phyloP scores from a whole-genome alignment of 257 asterid species.

The Craterostigma plantagineum region DNA sequence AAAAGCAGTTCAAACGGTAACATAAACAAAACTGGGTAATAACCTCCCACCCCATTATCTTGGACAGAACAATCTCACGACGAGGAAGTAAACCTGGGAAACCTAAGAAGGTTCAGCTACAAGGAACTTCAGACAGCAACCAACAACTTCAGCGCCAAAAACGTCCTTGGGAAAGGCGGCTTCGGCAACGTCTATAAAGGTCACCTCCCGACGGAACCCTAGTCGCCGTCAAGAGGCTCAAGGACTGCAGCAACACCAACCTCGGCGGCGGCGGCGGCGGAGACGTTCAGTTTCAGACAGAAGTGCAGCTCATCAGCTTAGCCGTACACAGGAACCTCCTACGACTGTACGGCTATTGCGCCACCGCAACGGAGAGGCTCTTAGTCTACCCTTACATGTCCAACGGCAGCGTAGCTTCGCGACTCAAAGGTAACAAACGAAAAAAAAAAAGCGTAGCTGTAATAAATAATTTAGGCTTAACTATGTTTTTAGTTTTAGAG shows the following conservation, averaged over 20 bases:
- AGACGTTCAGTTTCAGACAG: conserved; percentile 86
- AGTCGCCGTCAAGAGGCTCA: conserved; percentile 82
- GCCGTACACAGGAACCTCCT: conserved; percentile 90
- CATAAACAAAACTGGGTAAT: too few species aligned
- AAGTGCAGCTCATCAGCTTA: conserved; percentile 81
- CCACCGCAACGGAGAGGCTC: conserved; percentile 59
- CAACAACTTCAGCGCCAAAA: conserved; percentile 71
- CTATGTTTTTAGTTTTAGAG: too few species aligned
- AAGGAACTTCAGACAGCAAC: conserved; percentile 78
- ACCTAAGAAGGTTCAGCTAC: conserved; percentile 54
- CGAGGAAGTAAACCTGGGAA: conserved; percentile 75
- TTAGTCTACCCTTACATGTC: conserved; percentile 88
- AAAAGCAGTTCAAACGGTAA: too few species aligned
- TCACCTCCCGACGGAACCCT: conserved; percentile 54
- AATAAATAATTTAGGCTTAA: too few species aligned
- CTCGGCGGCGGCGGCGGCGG: too few species aligned
- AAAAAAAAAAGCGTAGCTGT: too few species aligned
- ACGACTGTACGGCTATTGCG: conserved; percentile 63
- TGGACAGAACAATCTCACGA: conserved; percentile 44
- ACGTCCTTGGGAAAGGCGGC: conserved; percentile 87
- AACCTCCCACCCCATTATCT: neutral
- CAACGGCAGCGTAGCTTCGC: conserved; percentile 86
- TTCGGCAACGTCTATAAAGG: conserved; percentile 91
- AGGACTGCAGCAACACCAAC: conserved; percentile 35
- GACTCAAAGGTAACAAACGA: conserved; percentile 92